Evolutionary conservation across 345 rosid genomes (phyloP).

Genomic region (Arabis hirsuta): DNA sequence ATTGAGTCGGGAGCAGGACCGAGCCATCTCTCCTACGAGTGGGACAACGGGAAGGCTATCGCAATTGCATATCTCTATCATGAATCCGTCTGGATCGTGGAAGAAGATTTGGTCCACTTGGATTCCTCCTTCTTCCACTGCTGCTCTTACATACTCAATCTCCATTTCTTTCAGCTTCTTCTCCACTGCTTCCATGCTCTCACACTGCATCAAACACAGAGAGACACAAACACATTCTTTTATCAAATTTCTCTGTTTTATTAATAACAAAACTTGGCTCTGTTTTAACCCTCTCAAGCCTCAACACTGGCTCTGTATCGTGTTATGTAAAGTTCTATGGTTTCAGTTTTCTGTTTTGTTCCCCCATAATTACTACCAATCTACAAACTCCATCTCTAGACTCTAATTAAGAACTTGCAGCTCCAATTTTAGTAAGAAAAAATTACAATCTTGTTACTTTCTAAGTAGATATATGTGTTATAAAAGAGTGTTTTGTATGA

Average conservation of each 20-base stretch:
- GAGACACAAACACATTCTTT: background rate
- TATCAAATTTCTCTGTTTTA: background rate
- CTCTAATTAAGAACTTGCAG: background rate
- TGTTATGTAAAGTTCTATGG: background rate
- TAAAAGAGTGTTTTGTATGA: background rate
- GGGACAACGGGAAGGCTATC: constrained; percentile 82
- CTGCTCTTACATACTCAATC: constrained; percentile 56
- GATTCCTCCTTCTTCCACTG: constrained; percentile 85
- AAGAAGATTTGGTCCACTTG: constrained; percentile 84
- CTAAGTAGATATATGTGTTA: background rate
- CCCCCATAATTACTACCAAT: background rate
- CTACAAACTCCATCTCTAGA: background rate
- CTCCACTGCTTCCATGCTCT: constrained; percentile 83
- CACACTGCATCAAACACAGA: constrained; percentile 56
- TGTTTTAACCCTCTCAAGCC: background rate
- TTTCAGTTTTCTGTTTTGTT: no score
- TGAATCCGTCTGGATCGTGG: constrained; percentile 93
- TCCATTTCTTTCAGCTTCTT: constrained; percentile 70
- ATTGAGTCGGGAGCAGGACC: constrained; percentile 60
- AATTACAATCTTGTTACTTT: background rate
- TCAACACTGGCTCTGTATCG: background rate
- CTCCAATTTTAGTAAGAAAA: background rate
- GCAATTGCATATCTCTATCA: constrained; percentile 94
- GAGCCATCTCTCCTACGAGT: constrained; percentile 54
- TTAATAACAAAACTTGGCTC: background rate